phyloP scores from a whole-genome alignment of 208 protist species.

The Wallacemonas sp. region DNA sequence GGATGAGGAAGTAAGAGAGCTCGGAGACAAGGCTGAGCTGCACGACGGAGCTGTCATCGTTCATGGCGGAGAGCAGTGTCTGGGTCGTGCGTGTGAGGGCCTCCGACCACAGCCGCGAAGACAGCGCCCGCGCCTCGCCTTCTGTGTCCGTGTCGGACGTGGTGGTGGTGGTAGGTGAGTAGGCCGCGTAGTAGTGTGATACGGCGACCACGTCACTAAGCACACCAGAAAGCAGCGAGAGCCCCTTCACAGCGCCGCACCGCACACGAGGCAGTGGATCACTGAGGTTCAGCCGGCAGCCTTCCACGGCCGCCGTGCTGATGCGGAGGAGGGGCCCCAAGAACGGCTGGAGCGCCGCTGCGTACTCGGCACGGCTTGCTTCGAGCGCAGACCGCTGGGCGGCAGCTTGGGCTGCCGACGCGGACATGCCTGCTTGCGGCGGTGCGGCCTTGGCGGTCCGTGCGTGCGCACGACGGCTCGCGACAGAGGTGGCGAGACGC shows the following conservation, averaged over 20 bases:
- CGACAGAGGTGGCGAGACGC: not conserved
- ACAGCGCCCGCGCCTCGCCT: not conserved
- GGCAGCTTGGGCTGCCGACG: not conserved
- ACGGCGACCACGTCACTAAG: slow-evolving; percentile 40
- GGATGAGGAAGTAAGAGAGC: slow-evolving; percentile 44
- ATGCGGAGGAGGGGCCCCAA: slow-evolving; percentile 18
- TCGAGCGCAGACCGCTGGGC: not conserved
- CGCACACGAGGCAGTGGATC: slow-evolving; percentile 56
- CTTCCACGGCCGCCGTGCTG: slow-evolving; percentile 32
- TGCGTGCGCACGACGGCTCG: not conserved
- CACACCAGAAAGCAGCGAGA: slow-evolving; percentile 49
- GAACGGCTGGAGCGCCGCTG: slow-evolving; percentile 1
- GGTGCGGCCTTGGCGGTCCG: not conserved
- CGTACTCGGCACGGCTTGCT: not conserved
- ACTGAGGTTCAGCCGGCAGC: slow-evolving; percentile 25
- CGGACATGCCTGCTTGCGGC: not conserved
- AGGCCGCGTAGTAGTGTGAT: not conserved
- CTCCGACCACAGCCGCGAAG: slow-evolving; percentile 13
- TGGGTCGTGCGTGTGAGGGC: slow-evolving; percentile 39
- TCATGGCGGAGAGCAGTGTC: slow-evolving; percentile 49
- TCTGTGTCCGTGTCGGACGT: slow-evolving; percentile 2
- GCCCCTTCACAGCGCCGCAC: slow-evolving; percentile 40
- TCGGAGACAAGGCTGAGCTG: slow-evolving; percentile 66
- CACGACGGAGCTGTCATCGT: slow-evolving; percentile 55
- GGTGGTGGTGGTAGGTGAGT: not conserved